Evolutionary conservation across 352 stramenopile species (phyloP).

Genomic region (Elongisporangium prolatum): DNA sequence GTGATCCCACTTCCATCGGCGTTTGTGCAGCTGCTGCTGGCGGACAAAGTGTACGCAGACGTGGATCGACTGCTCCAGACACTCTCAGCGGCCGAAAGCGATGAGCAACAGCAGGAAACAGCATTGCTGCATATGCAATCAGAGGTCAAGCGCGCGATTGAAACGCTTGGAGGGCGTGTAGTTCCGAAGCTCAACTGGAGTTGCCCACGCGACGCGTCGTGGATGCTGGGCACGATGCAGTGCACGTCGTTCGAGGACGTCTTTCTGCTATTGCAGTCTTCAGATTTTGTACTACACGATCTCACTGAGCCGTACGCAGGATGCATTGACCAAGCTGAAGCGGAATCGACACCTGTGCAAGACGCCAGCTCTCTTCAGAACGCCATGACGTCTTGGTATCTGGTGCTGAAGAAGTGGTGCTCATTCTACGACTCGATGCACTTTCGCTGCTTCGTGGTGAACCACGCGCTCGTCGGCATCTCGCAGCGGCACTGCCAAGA

Average conservation of each 20-base stretch:
- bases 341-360: conserved; percentile 5
- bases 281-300: conserved; percentile 90
- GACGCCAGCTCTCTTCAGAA: background rate
- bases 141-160: conserved; percentile 65
- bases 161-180: conserved; percentile 50
- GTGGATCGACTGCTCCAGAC: conserved; percentile 10
- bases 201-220: conserved; percentile 89
- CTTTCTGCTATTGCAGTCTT: conserved; percentile 76
- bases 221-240: conserved; percentile 86
- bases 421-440: conserved; percentile 94
- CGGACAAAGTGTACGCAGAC: conserved; percentile 60
- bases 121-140: conserved; percentile 36
- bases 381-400: conserved; percentile 25
- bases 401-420: conserved; percentile 95
- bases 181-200: conserved; percentile 96
- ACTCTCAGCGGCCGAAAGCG: conserved; percentile 15
- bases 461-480: conserved; percentile 77
- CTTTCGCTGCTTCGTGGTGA: conserved; percentile 92
- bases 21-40: conserved; percentile 62
- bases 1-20: conserved; percentile 40
- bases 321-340: conserved; percentile 26
- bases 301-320: conserved; percentile 81
- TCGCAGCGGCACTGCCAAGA: conserved; percentile 91
- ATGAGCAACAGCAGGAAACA: conserved; percentile 16
- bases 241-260: conserved; percentile 82